A percentile compares a stretch with the other conserved stretches of the same genome.
These are phyloP conservation scores for Citeromyces nyonsensis DNA, from an alignment of 805 yeast species.

Conservation along the genomic window DNA sequence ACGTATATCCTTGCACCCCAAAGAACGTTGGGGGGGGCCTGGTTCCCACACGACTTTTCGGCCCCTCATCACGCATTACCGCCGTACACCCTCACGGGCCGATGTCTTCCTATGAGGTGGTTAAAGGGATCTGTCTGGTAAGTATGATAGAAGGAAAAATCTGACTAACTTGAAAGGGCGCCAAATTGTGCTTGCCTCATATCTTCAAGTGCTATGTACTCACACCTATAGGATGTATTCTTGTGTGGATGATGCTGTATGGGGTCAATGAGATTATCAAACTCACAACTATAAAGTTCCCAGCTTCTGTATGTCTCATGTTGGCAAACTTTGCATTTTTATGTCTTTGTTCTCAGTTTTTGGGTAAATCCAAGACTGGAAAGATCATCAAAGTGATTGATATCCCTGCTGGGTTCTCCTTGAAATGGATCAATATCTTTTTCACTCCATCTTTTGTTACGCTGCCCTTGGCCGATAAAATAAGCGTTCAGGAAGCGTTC, in stretches of 20 bases:
- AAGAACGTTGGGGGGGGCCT: too few relatives aligned
- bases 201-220: too few relatives aligned
- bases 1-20: too few relatives aligned
- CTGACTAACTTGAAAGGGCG: too few relatives aligned
- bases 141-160: too few relatives aligned
- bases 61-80: too few relatives aligned
- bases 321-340: conserved; percentile 30
- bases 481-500: conserved; percentile 52
- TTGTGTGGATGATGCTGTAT: conserved; percentile 29
- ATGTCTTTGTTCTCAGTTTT: conserved; percentile 6
- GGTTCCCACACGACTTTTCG: too few relatives aligned
- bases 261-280: conserved; percentile 33
- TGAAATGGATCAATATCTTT: conserved; percentile 67
- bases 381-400: conserved; percentile 20
- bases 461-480: conserved; percentile 51
- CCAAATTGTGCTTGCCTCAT: too few relatives aligned
- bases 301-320: conserved; percentile 63
- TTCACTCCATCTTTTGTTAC: conserved; percentile 69
- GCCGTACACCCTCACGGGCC: too few relatives aligned
- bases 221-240: conserved; percentile 6
- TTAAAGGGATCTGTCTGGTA: too few relatives aligned
- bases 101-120: too few relatives aligned
- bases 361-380: conserved; percentile 17
- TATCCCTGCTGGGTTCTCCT: conserved; percentile 51
- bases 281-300: conserved; percentile 36